Conservation (phyloP, 2,329 filamentous ascomycete genomes). For the Neocucurbitaria cava region DNA sequence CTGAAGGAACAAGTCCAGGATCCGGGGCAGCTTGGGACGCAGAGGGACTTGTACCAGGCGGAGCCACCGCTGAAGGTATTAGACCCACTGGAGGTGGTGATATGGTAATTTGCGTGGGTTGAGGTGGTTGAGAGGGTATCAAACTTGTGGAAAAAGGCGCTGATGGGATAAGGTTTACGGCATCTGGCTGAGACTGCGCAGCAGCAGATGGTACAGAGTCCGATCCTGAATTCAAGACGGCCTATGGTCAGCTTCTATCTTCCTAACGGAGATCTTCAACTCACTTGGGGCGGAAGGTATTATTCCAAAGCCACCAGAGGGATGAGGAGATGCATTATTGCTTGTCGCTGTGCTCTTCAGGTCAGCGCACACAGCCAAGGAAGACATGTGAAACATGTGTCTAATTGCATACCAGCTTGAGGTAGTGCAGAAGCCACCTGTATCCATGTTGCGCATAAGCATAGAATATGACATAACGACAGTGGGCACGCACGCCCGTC, state of each 20-base stretch:
- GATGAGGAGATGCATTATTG: slow-evolving; percentile 11
- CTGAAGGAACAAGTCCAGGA: slow-evolving; percentile 11
- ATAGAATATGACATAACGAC: slow-evolving; percentile 27
- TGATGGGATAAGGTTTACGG: slow-evolving; percentile 11
- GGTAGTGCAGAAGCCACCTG: slow-evolving; percentile 21
- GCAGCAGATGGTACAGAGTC: slow-evolving; percentile 9
- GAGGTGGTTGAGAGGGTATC: slow-evolving; percentile 14
- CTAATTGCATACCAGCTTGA: slow-evolving; percentile 28
- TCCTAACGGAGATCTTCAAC: slow-evolving; percentile 1
- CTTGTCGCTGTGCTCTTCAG: slow-evolving; percentile 15
- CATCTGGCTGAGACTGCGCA: slow-evolving; percentile 5
- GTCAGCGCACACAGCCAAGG: slow-evolving; percentile 21
- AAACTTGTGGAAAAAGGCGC: slow-evolving; percentile 2
- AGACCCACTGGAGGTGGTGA: not conserved
- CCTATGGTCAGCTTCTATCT: not conserved
- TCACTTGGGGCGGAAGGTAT: slow-evolving; percentile 28
- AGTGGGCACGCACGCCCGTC: slow-evolving; percentile 6
- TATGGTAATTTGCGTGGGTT: slow-evolving; percentile 2
- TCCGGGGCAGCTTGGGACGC: slow-evolving; percentile 2
- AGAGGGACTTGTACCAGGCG: slow-evolving; percentile 6
- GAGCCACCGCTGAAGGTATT: slow-evolving; percentile 12
- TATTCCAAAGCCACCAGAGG: slow-evolving; percentile 10
- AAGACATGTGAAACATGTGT: slow-evolving; percentile 1
- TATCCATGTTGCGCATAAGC: slow-evolving; percentile 26
- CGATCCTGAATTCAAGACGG: slow-evolving; percentile 1